Evolutionary conservation across 1,284 basidiomycete genomes (phyloP), one percentile per base, ranked within the genome.

Genomic region (Apiotrichum akiyoshidainum): DNA sequence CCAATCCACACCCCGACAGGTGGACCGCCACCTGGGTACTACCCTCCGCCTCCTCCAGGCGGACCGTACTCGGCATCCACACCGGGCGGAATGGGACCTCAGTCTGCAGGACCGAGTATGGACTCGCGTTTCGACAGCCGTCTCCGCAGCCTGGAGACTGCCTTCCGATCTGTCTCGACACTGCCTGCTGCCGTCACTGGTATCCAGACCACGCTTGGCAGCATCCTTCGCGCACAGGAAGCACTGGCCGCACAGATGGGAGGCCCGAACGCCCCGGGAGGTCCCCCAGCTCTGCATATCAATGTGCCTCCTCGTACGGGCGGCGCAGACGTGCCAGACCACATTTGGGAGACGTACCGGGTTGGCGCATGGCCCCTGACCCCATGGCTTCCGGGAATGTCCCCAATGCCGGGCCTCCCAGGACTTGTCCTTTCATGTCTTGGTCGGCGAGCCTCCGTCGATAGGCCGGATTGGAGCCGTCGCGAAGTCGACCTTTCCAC

Each of bases 321-420:
- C 9, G 46, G 53, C 33, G 40, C 51, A 7, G 66, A 70, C 1
- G 62, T 76, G 0, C 51, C 68, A 0, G 73, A 75, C 5, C 45
- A 54, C 16, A 61, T 70, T 1, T 71, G 69, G 70, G 72, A 75
- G 31, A 65, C 60, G 52, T 76, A 74, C 48, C 60, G 73, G 1
- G 65, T 65, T 6, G 59, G 71, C 34, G 72, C 71, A 4, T 76
- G 74, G 74, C 74, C 74, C 1, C 44, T 75, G 35, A 74, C 74
- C 2, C 74, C 74, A 0, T 76, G 74, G 74, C 58, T 76, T 2
- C 68, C 74, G 0, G 74, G 74, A 2, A 61, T 76, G 21, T 60
- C 71, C 11, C 73, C 74, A 19, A 17, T 67, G 5, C 57, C 55
- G 0, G 73, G 73, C 1, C 54, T 76, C 5, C 68, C 73, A 1